phyloP scores from a whole-genome alignment of 345 rosid species.

The Eucalyptus pauciflora region DNA sequence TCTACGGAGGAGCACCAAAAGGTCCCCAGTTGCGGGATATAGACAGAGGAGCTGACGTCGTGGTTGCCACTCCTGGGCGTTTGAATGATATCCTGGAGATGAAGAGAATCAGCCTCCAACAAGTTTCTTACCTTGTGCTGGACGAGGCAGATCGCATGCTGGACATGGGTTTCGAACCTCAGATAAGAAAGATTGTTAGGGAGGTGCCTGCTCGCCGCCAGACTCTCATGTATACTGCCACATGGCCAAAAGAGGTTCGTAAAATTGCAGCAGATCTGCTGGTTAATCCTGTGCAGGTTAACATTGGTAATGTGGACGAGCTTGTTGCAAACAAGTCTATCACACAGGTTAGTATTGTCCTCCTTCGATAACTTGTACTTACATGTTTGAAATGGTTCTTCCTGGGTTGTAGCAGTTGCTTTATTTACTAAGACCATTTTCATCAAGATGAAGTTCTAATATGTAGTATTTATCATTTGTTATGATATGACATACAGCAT shows the following conservation, averaged over 20 bases:
- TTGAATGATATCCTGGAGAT: constrained; percentile 96
- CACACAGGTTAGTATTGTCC: constrained; percentile 56
- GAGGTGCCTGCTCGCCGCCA: constrained; percentile 91
- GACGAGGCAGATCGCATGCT: constrained; percentile 99
- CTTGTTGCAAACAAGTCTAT: constrained; percentile 98
- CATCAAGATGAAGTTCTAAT: not conserved
- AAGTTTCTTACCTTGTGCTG: constrained; percentile 86
- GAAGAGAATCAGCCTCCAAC: constrained; percentile 82
- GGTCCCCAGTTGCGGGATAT: constrained; percentile 88
- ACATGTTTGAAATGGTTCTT: not conserved
- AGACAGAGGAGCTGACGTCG: constrained; percentile 87
- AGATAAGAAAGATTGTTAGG: constrained; percentile 88
- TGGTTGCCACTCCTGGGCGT: constrained; percentile 99
- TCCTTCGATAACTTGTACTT: not conserved
- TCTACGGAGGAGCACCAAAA: constrained; percentile 98
- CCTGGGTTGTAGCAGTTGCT: not conserved
- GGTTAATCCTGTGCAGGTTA: constrained; percentile 92
- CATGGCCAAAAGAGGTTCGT: constrained; percentile 97
- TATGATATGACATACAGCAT: constrained; percentile 29
- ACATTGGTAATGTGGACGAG: constrained; percentile 92
- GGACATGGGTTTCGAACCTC: constrained; percentile 99
- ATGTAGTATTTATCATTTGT: not conserved
- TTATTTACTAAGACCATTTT: not conserved
- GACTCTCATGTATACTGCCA: constrained; percentile 97
- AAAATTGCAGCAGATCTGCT: constrained; percentile 95